These are phyloP conservation scores for Diutina ranongensis DNA, from an alignment of 1,139 yeast species.

Conservation along the genomic window DNA sequence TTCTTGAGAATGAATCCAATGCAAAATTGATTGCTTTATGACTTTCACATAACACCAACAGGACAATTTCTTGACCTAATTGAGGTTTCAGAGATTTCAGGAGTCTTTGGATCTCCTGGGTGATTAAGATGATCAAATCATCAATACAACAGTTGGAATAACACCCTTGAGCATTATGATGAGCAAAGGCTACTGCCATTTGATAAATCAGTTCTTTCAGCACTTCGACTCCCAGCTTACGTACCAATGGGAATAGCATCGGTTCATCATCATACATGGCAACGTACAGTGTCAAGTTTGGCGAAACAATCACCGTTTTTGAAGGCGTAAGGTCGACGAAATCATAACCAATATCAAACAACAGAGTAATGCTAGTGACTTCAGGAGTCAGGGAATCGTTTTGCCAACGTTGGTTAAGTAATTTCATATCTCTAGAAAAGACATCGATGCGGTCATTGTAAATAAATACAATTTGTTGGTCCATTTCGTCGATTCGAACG, in stretches of 20 bases:
- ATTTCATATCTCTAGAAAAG: neutral
- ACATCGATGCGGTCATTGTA: constrained; percentile 1
- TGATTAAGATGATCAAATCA: constrained; percentile 38
- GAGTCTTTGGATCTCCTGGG: neutral
- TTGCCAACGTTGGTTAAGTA: neutral
- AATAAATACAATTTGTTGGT: neutral
- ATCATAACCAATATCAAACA: constrained; percentile 3
- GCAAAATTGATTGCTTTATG: constrained; percentile 63
- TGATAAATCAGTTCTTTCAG: neutral
- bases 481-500: neutral
- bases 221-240: neutral
- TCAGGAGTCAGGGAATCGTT: neutral
- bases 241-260: neutral
- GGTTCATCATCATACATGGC: constrained; percentile 1
- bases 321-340: neutral
- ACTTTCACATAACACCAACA: constrained; percentile 45
- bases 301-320: neutral
- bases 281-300: neutral
- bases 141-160: constrained; percentile 54
- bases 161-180: constrained; percentile 56
- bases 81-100: neutral
- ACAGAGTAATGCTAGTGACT: neutral
- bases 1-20: constrained; percentile 48
- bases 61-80: constrained; percentile 17
- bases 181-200: constrained; percentile 38